Evolutionary conservation across 768 basidiomycete species (phyloP).

Genomic region (Mycena vulgaris): DNA sequence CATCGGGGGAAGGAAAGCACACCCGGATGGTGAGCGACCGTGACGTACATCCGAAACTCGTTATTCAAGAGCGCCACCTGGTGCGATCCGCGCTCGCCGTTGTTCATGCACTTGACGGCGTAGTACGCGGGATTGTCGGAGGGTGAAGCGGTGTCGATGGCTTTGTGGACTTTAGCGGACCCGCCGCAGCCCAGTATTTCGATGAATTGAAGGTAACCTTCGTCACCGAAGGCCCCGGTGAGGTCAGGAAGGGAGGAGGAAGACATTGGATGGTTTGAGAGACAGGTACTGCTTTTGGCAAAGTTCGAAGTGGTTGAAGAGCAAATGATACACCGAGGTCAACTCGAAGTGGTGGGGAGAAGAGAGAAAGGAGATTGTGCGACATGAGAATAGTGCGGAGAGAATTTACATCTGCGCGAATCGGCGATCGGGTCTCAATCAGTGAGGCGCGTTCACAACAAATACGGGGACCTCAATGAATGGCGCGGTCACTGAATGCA

Average conservation of each 20-base stretch:
- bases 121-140: background rate
- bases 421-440: too few relatives aligned
- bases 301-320: background rate
- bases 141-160: slow-evolving; percentile 63
- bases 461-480: too few relatives aligned
- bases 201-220: slow-evolving; percentile 12
- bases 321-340: background rate
- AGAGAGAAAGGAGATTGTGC: background rate
- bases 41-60: background rate
- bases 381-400: too few relatives aligned
- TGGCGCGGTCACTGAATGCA: too few relatives aligned
- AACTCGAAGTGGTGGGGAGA: background rate
- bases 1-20: background rate
- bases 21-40: background rate
- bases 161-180: slow-evolving; percentile 89
- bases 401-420: background rate
- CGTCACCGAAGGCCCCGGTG: slow-evolving; percentile 24
- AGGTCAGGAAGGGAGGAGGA: slow-evolving; percentile 15
- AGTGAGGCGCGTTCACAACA: too few relatives aligned
- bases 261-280: background rate
- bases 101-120: slow-evolving; percentile 23
- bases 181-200: slow-evolving; percentile 61
- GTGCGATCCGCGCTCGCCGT: background rate
- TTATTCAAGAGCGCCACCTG: background rate
- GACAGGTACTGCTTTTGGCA: background rate